phyloP scores from a whole-genome alignment of 805 yeast species.

The Spathaspora girioi region DNA sequence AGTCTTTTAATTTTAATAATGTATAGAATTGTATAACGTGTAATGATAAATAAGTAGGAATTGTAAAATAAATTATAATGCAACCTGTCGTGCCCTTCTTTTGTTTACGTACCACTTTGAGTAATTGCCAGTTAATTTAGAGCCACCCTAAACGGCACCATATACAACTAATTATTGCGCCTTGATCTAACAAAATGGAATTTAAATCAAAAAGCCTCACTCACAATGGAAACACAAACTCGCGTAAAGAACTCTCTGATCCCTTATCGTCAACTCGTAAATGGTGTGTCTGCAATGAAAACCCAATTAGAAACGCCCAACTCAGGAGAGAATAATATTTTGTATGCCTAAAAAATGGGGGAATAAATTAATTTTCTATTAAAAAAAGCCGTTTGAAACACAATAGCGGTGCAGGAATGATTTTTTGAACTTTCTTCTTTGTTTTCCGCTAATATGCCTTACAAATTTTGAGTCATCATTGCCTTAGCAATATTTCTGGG shows the following conservation, averaged over 20 bases:
- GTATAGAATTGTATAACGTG: not conserved
- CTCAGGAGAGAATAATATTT: too few relatives aligned
- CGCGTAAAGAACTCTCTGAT: not conserved
- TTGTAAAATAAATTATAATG: too few relatives aligned
- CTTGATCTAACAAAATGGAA: not conserved
- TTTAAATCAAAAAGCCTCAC: not conserved
- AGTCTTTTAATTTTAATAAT: not conserved
- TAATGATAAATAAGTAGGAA: not conserved
- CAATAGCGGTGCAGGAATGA: not conserved
- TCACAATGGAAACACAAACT: not conserved
- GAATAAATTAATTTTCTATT: not conserved
- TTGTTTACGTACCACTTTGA: not conserved
- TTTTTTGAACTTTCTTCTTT: not conserved
- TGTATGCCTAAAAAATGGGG: not conserved
- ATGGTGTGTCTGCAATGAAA: not conserved
- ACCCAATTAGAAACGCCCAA: too few relatives aligned
- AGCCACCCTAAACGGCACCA: not conserved
- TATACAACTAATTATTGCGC: not conserved
- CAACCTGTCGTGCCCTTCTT: too few relatives aligned
- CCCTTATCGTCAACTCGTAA: not conserved
- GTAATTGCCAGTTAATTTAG: not conserved
- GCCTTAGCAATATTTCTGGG: not conserved
- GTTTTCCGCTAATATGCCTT: not conserved
- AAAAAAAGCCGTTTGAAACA: not conserved
- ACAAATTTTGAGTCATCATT: not conserved